phyloP scores from a whole-genome alignment of 768 basidiomycete species.

The Termitomyces eurrhizus region DNA sequence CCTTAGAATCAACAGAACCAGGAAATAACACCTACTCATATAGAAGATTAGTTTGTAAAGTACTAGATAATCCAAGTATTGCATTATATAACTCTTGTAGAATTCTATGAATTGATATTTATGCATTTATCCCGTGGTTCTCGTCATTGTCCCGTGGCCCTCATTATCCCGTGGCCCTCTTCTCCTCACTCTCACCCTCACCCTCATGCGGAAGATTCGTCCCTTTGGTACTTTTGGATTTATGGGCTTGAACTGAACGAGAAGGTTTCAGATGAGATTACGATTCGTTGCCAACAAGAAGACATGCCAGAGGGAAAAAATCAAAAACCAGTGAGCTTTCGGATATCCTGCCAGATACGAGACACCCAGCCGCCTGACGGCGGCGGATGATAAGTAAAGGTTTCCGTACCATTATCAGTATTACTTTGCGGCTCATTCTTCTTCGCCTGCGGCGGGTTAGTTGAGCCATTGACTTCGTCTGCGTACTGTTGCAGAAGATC shows the following conservation, averaged over 20 bases:
- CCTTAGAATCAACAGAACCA: background rate
- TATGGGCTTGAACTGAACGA: constrained; percentile 23
- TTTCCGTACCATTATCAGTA: constrained; percentile 71
- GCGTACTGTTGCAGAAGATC: constrained; percentile 87
- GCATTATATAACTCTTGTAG: constrained; percentile 9
- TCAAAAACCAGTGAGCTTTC: constrained; percentile 68
- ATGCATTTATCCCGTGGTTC: constrained; percentile 41
- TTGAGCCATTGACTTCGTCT: constrained; percentile 83
- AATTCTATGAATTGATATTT: constrained; percentile 11
- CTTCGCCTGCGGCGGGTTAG: constrained; percentile 17
- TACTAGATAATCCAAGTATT: constrained; percentile 7
- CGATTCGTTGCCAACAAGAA: constrained; percentile 25
- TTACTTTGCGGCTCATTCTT: constrained; percentile 8
- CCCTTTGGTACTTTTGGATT: constrained; percentile 19
- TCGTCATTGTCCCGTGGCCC: constrained; percentile 29
- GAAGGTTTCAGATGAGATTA: constrained; percentile 20
- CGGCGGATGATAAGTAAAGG: constrained; percentile 56
- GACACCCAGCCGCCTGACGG: constrained; percentile 64
- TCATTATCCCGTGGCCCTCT: constrained; percentile 46
- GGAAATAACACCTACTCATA: background rate
- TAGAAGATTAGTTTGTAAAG: background rate
- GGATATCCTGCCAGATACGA: constrained; percentile 64
- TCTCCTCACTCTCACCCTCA: constrained; percentile 28
- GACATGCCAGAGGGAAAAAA: constrained; percentile 48
- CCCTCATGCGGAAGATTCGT: constrained; percentile 25